Evolutionary conservation across 495 filamentous ascomycete species (phyloP).

Genomic region (Penicillium crystallinum): DNA sequence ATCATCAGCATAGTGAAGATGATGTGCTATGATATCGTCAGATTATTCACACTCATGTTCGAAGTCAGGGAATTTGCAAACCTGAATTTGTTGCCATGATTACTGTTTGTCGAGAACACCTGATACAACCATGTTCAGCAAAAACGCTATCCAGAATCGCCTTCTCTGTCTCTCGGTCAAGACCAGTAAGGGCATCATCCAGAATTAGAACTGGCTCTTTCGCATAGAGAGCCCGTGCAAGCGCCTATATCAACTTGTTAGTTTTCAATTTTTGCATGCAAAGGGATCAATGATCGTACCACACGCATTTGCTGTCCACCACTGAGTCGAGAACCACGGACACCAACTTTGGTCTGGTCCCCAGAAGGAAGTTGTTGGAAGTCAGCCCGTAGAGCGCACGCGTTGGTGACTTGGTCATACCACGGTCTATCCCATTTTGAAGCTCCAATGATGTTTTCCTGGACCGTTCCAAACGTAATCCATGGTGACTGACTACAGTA

Average conservation of each 20-base stretch:
- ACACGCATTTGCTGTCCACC: constrained; percentile 64
- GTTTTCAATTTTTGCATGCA: background rate
- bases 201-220: constrained; percentile 45
- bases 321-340: constrained; percentile 57
- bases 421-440: constrained; percentile 53
- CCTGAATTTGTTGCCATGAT: constrained; percentile 32
- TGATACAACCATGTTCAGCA: constrained; percentile 18
- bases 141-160: constrained; percentile 24
- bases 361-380: constrained; percentile 52
- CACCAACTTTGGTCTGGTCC: constrained; percentile 60
- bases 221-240: constrained; percentile 53
- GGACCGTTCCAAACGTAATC: constrained; percentile 75
- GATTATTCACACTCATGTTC: background rate
- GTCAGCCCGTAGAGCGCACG: constrained; percentile 57
- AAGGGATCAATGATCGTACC: constrained; percentile 4
- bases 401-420: constrained; percentile 49
- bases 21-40: constrained; percentile 14
- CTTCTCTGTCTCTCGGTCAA: constrained; percentile 45
- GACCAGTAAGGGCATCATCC: constrained; percentile 50
- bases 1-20: constrained; percentile 17
- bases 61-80: background rate
- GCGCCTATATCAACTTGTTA: constrained; percentile 15
- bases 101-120: constrained; percentile 19
- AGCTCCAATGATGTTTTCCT: constrained; percentile 70
- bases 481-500: constrained; percentile 75